Base-by-base conservation (phyloP, 768 basidiomycete genomes). In the Termitomyces sp. region DNA sequence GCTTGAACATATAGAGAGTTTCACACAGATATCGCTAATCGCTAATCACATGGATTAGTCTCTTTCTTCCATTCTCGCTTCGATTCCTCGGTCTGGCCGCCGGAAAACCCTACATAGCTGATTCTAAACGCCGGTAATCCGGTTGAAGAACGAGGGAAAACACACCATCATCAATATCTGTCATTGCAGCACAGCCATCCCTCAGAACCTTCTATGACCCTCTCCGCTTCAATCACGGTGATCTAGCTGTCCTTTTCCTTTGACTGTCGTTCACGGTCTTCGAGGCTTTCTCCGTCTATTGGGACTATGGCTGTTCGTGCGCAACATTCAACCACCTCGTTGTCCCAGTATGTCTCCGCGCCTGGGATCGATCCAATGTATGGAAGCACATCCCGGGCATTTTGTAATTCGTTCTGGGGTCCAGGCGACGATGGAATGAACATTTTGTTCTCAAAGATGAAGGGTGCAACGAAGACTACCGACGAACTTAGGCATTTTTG, bases 371-470 rank as follows among this genome's bases (percentile, higher is more conserved):
- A 69, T 79, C 77, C 53, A 64, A 83, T 70, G 61, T 70, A 74
- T 55, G 73, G 75, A 6, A 72, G 62, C 51, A 55, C 59, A 38
- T 74, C 72, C 7, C 69, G 71, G 24, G 92, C 96, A 71, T 97
- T 93, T 71, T 98, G 94, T 73, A 99, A 98, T 72, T 85, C 92
- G 0, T 98, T 98, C 74, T 98, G 97, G 97, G 93, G 93, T 6
- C 65, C 77, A 10, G 84, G 82, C 24, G 94, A 96, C 73, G 86
- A 81, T 42, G 94, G 94, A 2, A 90, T 91, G 54, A 92, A 94
- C 63, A 89, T 94, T 45, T 79, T 98, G 59, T 88, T 93, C 68
- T 86, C 92, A 22, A 81, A 92, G 62, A 90, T 96, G 86, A 80
- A 92, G 7, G 92, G 89, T 10, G 90, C 89, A 10, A 77, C 81